Evolutionary conservation across 1,139 yeast species (phyloP), one percentile per base, ranked within the genome.

Genomic region (Pneumocystis murina): DNA sequence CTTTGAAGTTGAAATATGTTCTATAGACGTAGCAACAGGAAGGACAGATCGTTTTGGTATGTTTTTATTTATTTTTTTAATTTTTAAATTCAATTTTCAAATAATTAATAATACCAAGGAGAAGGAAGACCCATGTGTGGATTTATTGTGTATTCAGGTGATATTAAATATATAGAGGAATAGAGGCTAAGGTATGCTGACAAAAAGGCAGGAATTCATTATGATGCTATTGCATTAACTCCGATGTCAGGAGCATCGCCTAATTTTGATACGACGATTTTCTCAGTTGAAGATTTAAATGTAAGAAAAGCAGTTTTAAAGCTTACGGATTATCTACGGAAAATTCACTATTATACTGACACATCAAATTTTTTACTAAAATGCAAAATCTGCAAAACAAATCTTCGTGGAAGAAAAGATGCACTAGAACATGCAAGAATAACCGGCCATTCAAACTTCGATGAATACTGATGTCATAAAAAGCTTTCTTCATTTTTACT

Each of bases 21-120:
- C 89, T 36, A 73, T 86, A 54, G 95, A 87, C 70, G 82, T 87
- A 33, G 87, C 84, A 69, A 84, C 84, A 69, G 82, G 83, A 2
- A 77, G 82, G 59, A 73, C 81, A 61, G 86, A 86, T 68, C 76
- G 76, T 61, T 86, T 86, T 77, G 83, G 76, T 68, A 40, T 30
- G 7, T 12, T 20, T n/a, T 57, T n/a, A n/a, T 28, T 28, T n/a
- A 6, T 57, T 35, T 39, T 36, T 35, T 36, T 36, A 17, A 17
- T 57, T 58, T 58, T 58, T 20, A 24, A 28, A 20, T 58, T 40
- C 24, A 48, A 24, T 48, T 48, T 48, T 48, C 4, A 24, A 48
- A 48, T 48, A 48, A 48, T 16, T 48, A 43, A 43, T 17, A 2
- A 48, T 8, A 24, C 20, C 7, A n/a, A 48, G 55, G 55, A 10